phyloP scores from a whole-genome alignment of 1,284 basidiomycete species.

The Trichosporon ovoides region DNA sequence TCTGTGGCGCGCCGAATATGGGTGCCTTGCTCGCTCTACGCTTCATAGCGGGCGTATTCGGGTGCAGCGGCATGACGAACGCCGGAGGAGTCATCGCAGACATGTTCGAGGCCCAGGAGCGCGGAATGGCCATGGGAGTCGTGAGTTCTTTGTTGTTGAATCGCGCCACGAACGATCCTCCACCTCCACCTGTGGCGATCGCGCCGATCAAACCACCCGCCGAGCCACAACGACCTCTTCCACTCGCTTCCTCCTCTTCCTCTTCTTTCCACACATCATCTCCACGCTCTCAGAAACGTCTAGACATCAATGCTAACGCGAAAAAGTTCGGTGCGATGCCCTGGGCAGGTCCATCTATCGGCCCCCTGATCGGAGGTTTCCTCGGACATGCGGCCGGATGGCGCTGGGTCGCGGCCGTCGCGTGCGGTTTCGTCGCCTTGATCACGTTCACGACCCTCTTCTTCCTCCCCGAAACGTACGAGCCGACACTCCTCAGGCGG shows the following conservation, averaged over 20 bases:
- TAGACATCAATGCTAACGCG: slow-evolving; percentile 14
- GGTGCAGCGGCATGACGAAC: slow-evolving; percentile 49
- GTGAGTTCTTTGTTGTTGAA: too few relatives aligned
- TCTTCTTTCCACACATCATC: too few relatives aligned
- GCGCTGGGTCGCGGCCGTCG: slow-evolving; percentile 60
- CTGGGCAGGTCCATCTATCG: slow-evolving; percentile 48
- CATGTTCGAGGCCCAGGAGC: slow-evolving; percentile 44
- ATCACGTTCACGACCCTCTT: slow-evolving; percentile 15
- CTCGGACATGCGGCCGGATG: slow-evolving; percentile 39
- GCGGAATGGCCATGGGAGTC: slow-evolving; percentile 51
- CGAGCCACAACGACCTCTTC: too few relatives aligned
- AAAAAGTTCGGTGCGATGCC: slow-evolving; percentile 19
- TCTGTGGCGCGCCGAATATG: slow-evolving; percentile 45
- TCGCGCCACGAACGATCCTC: too few relatives aligned
- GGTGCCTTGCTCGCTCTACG: slow-evolving; percentile 49
- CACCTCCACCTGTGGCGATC: too few relatives aligned
- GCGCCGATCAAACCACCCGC: slow-evolving; percentile 55
- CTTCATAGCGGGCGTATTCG: slow-evolving; percentile 48
- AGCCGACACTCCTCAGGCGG: slow-evolving; percentile 44
- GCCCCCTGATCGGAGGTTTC: slow-evolving; percentile 44
- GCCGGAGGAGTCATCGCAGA: slow-evolving; percentile 49
- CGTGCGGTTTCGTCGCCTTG: slow-evolving; percentile 52
- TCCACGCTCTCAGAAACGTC: too few relatives aligned
- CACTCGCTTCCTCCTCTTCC: too few relatives aligned
- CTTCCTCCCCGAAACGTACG: slow-evolving; percentile 50